These are phyloP conservation scores for Tetracentron sinense DNA, from an alignment of 164 flowering plant species.

Conservation along the genomic window DNA sequence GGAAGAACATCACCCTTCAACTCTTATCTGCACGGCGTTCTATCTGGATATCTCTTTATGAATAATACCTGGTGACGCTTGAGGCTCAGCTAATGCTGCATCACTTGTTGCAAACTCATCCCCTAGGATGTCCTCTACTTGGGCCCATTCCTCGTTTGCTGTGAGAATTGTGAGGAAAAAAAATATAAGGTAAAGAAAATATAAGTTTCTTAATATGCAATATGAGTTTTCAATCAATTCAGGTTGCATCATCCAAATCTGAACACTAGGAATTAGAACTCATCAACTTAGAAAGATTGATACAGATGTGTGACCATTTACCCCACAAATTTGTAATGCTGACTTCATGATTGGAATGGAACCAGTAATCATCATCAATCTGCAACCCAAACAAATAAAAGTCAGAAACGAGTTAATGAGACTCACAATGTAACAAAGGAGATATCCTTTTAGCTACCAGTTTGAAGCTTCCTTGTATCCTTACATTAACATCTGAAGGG, in stretches of 20 bases:
- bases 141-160: constrained; percentile 21
- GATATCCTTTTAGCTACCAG: too few relatives aligned
- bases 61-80: not conserved
- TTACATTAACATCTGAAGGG: constrained; percentile 45
- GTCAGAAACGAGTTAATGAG: not conserved
- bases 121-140: constrained; percentile 10
- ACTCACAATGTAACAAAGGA: not conserved
- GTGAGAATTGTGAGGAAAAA: not conserved
- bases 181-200: not conserved
- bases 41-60: not conserved
- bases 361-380: constrained; percentile 70
- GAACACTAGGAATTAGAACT: not conserved
- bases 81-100: not conserved
- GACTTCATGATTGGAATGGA: constrained; percentile 43
- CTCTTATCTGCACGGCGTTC: constrained; percentile 3
- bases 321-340: constrained; percentile 61
- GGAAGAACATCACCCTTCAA: not conserved
- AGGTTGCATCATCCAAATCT: not conserved
- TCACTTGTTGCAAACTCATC: not conserved
- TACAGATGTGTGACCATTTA: not conserved
- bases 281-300: not conserved
- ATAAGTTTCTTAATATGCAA: not conserved
- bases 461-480: constrained; percentile 9
- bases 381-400: constrained; percentile 24
- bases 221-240: not conserved